Evolutionary conservation across 352 stramenopile species (phyloP), one percentile per base, ranked within the genome.

Genomic region (Phytophthora citricola): DNA sequence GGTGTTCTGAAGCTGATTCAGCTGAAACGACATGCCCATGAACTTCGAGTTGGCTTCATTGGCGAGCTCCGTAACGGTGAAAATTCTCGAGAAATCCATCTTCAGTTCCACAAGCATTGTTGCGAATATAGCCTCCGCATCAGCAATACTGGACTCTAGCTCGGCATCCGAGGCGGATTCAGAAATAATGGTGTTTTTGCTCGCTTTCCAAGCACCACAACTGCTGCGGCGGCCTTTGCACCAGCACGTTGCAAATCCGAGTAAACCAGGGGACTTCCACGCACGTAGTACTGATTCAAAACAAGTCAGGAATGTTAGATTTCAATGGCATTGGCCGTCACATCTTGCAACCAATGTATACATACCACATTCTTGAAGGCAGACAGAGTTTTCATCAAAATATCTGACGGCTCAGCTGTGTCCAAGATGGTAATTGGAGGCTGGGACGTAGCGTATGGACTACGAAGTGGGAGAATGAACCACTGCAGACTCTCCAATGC

Each of bases 21-120:
- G 47, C 47, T 93, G 78, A 58, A 92, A 92, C 17, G 80, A 86
- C 56, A 86, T 93, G 4, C 87, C 87, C 46, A 95, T 78, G 46
- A 93, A 94, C 66, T 94, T 95, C n/a, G 88, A 95, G 53, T 95
- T 95, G 27, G 81, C 82, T 60, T 93, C 84, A 48, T 95, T 83
- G 1, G 83, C 72, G 22, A 95, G 81, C 49, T 95, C 88, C 0
- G 88, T 95, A 66, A 95, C 85, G 5, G 88, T 94, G 46, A 95
- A 95, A 39, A 94, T 89, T 57, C 81, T 85, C 8, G 81, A 75
- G 20, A 93, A 91, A 60, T 95, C 81, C 85, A 95, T 93, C 62
- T 95, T 94, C 32, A 95, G 69, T 58, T 94, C 85, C 32, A 95
- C 85, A 12, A 95, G 68, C 86, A 95, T 93, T 15, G 88, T 94